A percentile compares a stretch with the other conserved stretches of the same genome.
Evolutionary conservation across 768 basidiomycete genomes (phyloP).

Genomic region (Xerocomellus dryophilus): DNA sequence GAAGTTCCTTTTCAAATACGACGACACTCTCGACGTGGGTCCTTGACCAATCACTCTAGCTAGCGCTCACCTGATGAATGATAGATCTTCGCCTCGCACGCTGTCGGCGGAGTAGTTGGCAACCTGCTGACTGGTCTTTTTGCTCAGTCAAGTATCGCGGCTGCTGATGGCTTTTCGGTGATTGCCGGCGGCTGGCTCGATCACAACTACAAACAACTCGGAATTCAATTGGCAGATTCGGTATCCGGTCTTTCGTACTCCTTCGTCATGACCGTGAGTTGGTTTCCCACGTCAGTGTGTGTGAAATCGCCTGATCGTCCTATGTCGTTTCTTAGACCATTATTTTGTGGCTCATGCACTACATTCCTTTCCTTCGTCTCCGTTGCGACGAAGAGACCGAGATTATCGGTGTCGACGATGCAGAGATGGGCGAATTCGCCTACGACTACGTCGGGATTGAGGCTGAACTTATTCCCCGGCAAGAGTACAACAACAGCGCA

Average conservation of each 20-base stretch:
- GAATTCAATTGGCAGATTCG: slow-evolving; percentile 79
- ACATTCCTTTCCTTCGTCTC: slow-evolving; percentile 74
- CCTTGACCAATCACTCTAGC: not conserved
- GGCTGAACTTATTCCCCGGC: slow-evolving; percentile 38
- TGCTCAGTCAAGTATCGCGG: slow-evolving; percentile 75
- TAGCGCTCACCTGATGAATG: not conserved
- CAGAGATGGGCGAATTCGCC: slow-evolving; percentile 86
- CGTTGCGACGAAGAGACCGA: slow-evolving; percentile 64
- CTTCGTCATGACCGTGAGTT: slow-evolving; percentile 70
- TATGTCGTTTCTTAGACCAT: slow-evolving; percentile 46
- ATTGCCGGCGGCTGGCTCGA: slow-evolving; percentile 88
- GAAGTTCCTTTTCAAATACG: slow-evolving; percentile 75
- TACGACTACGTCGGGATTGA: slow-evolving; percentile 85
- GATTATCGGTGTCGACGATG: slow-evolving; percentile 84
- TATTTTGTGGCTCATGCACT: slow-evolving; percentile 88
- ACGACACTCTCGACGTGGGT: slow-evolving; percentile 77
- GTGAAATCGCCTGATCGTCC: not conserved
- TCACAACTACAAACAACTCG: slow-evolving; percentile 78
- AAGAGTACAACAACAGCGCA: slow-evolving; percentile 30
- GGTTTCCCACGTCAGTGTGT: not conserved
- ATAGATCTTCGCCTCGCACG: slow-evolving; percentile 87
- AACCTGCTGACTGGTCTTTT: slow-evolving; percentile 87
- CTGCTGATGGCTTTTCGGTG: slow-evolving; percentile 65
- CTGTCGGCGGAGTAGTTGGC: slow-evolving; percentile 73
- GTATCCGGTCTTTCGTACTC: slow-evolving; percentile 63